phyloP scores from a whole-genome alignment of 805 yeast species.

The Diddensiella transvaalensis region DNA sequence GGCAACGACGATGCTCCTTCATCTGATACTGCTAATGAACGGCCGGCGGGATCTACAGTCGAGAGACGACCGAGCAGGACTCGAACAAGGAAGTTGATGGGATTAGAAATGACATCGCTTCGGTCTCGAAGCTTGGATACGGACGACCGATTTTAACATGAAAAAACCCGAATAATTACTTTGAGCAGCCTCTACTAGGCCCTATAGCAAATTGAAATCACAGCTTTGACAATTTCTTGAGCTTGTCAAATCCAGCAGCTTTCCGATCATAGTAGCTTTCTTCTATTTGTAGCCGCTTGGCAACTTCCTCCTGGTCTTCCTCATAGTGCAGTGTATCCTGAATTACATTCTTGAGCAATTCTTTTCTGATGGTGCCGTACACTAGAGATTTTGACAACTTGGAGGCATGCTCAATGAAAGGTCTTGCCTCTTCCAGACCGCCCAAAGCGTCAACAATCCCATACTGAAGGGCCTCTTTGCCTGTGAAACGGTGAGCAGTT shows the following conservation, averaged over 20 bases:
- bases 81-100: slow-evolving; percentile 17
- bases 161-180: not conserved
- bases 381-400: slow-evolving; percentile 29
- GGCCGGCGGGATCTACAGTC: slow-evolving; percentile 2
- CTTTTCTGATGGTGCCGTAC: slow-evolving; percentile 32
- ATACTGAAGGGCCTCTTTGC: slow-evolving; percentile 27
- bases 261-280: slow-evolving; percentile 18
- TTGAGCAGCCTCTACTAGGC: too few relatives aligned
- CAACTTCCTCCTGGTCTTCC: slow-evolving; percentile 10
- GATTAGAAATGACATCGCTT: slow-evolving; percentile 23
- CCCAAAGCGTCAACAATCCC: slow-evolving; percentile 35
- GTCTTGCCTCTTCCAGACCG: slow-evolving; percentile 33
- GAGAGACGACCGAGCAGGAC: slow-evolving; percentile 22
- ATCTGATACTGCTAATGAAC: not conserved
- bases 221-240: slow-evolving; percentile 20
- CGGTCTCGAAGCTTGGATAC: slow-evolving; percentile 22
- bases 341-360: slow-evolving; percentile 29
- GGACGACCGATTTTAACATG: slow-evolving; percentile 18
- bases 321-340: slow-evolving; percentile 21
- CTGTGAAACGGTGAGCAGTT: slow-evolving; percentile 35
- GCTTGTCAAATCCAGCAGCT: slow-evolving; percentile 7
- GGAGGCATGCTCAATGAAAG: slow-evolving; percentile 24
- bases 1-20: not conserved
- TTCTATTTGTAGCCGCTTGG: slow-evolving; percentile 11
- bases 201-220: not conserved